phyloP scores from a whole-genome alignment of 306 rosid species.

The Gastrolobium bilobum region DNA sequence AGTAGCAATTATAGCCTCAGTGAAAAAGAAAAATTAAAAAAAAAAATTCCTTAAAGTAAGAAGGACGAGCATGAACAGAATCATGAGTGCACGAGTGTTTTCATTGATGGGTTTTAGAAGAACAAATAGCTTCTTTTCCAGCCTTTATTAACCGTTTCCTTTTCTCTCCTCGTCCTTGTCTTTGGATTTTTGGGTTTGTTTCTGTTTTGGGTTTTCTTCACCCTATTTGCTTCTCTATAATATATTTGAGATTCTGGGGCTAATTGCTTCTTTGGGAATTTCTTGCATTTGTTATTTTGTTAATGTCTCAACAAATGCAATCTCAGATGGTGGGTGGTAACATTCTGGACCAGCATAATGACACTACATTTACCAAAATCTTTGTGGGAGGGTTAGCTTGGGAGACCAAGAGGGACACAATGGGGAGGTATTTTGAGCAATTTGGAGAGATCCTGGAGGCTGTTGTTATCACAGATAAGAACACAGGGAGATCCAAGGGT shows the following conservation, averaged over 20 bases:
- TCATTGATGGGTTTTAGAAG: conserved; percentile 62
- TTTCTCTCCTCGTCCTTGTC: conserved; percentile 25
- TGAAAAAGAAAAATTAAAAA: not conserved
- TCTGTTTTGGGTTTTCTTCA: conserved; percentile 14
- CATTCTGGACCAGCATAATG: conserved; percentile 71
- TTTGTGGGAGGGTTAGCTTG: conserved; percentile 99
- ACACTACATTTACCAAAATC: conserved; percentile 87
- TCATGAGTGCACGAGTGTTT: conserved; percentile 71
- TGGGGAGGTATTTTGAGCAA: conserved; percentile 91
- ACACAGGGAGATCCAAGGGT: conserved; percentile 98
- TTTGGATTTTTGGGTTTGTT: conserved; percentile 48
- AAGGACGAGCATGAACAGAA: conserved; percentile 49
- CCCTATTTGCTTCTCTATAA: not conserved
- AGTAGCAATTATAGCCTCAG: conserved; percentile 43
- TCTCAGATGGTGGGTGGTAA: conserved; percentile 70
- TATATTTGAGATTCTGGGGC: conserved; percentile 40
- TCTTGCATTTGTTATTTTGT: not conserved
- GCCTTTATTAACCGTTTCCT: conserved; percentile 44
- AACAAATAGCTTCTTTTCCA: conserved; percentile 49
- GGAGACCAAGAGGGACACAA: conserved; percentile 94
- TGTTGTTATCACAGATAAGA: conserved; percentile 92
- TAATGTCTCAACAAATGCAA: conserved; percentile 84
- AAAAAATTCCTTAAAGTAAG: conserved; percentile 41
- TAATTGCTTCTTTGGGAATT: conserved; percentile 35
- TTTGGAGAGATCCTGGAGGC: conserved; percentile 97